Conservation (phyloP, 345 rosid genomes). For the Sonneratia alba region DNA sequence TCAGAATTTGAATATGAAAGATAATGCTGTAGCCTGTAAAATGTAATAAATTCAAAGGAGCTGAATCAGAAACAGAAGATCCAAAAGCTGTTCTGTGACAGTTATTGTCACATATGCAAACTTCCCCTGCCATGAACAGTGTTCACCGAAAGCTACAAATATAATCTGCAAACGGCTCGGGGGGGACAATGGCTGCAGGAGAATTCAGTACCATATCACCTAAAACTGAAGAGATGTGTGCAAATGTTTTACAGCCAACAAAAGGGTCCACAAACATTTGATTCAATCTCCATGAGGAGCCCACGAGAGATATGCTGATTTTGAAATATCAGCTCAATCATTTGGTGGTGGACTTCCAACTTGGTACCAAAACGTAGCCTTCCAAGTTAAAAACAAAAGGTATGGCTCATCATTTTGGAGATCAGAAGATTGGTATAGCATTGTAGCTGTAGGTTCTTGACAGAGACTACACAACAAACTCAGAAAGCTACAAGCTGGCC, state of each 20-base stretch:
- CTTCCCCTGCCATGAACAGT: no score
- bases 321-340: conserved; percentile 8
- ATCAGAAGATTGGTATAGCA: neutral
- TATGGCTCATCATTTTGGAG: neutral
- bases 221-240: neutral
- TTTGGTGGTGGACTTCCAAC: conserved; percentile 5
- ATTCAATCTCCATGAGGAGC: conserved; percentile 16
- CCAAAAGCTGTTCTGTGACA: neutral
- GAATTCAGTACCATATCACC: neutral
- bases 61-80: neutral
- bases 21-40: neutral
- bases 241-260: neutral
- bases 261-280: conserved; percentile 3
- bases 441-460: conserved; percentile 14
- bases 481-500: neutral
- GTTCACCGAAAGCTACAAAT: neutral
- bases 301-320: conserved; percentile 14
- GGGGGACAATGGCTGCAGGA: conserved; percentile 1
- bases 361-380: neutral
- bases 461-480: conserved; percentile 24
- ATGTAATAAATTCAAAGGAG: neutral
- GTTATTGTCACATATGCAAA: neutral
- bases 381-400: neutral
- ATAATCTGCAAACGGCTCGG: neutral
- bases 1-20: conserved; percentile 3